Percentiles rank a stretch among this genome's conserved stretches.
Conservation (phyloP, 371 early-diverging fungal genomes). For the Circinella umbellata region DNA sequence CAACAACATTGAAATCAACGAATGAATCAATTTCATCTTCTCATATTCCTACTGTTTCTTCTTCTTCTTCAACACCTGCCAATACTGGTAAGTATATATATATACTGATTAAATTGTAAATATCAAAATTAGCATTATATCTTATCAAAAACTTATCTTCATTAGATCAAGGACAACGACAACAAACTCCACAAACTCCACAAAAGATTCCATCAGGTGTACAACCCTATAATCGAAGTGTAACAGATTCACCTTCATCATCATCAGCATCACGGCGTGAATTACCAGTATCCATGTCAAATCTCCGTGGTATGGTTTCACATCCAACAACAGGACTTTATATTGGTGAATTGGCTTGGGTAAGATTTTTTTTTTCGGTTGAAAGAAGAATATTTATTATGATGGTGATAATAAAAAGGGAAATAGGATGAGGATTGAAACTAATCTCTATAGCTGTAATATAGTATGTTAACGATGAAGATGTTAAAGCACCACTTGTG, state of each 20-base stretch:
- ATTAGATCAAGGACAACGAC: constrained; percentile 3
- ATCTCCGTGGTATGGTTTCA: constrained; percentile 33
- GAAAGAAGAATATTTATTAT: too few species aligned
- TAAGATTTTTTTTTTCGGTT: constrained; percentile 13
- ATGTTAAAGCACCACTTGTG: constrained; percentile 43
- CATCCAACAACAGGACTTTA: constrained; percentile 49
- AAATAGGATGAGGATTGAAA: too few species aligned
- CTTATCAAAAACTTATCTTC: too few species aligned
- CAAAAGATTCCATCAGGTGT: constrained; percentile 30
- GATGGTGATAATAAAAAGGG: too few species aligned
- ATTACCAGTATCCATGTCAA: constrained; percentile 29
- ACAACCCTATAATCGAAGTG: constrained; percentile 23
- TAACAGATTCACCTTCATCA: constrained; percentile 12
- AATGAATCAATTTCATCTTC: too few species aligned
- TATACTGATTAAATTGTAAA: too few species aligned
- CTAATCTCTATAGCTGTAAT: background rate
- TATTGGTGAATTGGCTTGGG: constrained; percentile 60
- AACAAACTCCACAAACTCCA: background rate
- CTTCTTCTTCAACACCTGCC: background rate
- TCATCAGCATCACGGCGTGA: constrained; percentile 30
- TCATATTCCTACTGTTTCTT: background rate
- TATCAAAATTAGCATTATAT: too few species aligned
- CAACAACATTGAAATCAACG: too few species aligned
- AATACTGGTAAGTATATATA: background rate
- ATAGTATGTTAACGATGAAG: constrained; percentile 63